These are phyloP conservation scores for Cyberlindnera sargentensis DNA, from an alignment of 805 yeast species.

Conservation along the genomic window DNA sequence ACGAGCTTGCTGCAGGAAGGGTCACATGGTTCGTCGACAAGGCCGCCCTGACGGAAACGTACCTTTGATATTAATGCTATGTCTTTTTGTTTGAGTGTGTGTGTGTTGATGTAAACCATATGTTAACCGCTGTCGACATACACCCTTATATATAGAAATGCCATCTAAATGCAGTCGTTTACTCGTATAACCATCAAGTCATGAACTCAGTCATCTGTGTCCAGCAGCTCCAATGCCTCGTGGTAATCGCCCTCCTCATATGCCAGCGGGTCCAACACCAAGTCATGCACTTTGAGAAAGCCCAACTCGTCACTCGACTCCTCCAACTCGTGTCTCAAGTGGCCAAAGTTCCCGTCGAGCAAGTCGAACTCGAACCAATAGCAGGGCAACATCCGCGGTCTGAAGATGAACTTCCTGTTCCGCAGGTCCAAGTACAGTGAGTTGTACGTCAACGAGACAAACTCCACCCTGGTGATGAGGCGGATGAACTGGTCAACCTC, in stretches of 20 bases:
- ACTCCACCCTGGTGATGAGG: conserved; percentile 19
- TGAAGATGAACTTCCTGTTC: conserved; percentile 17
- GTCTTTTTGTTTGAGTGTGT: not conserved
- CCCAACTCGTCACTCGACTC: conserved; percentile 9
- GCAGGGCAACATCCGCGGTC: conserved; percentile 20
- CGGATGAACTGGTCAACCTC: conserved; percentile 13
- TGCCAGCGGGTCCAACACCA: conserved; percentile 26
- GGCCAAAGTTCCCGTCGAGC: conserved; percentile 5
- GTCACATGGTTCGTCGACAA: conserved; percentile 97
- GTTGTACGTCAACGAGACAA: conserved; percentile 20
- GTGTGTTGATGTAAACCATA: not conserved
- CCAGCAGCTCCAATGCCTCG: conserved; percentile 8
- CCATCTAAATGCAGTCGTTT: too few relatives aligned
- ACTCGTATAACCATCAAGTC: too few relatives aligned
- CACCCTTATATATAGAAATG: too few relatives aligned
- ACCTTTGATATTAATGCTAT: conserved; percentile 3
- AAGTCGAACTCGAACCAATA: conserved; percentile 20
- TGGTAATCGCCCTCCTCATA: conserved; percentile 24
- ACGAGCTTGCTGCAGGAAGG: conserved; percentile 94
- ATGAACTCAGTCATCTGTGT: not conserved
- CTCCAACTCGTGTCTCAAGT: conserved; percentile 9
- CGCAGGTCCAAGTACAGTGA: conserved; percentile 13
- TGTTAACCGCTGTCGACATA: not conserved
- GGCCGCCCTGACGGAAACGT: conserved; percentile 69
- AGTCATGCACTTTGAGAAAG: conserved; percentile 24